phyloP scores from a whole-genome alignment of 148 eudicot genomes.

The Beta vulgaris region DNA sequence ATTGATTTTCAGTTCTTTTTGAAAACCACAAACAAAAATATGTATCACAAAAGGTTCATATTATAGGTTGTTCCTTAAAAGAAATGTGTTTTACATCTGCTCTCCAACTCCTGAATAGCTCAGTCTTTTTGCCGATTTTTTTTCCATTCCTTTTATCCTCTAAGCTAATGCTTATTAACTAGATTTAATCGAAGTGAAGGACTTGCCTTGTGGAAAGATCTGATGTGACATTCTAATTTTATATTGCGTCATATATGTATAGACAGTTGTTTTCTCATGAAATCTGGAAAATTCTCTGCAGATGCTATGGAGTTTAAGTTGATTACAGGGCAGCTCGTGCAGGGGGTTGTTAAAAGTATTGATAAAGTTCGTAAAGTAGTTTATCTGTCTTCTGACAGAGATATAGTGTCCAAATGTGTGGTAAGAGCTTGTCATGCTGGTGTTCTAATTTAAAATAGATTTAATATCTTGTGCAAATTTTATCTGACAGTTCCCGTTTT shows the following conservation, averaged over 20 bases:
- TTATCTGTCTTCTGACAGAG: constrained; percentile 64
- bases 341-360: constrained; percentile 76
- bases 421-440: constrained; percentile 38
- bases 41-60: too few relatives aligned
- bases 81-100: too few relatives aligned
- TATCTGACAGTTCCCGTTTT: constrained; percentile 16
- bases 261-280: not conserved
- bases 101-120: too few relatives aligned
- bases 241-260: not conserved
- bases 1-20: too few relatives aligned
- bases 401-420: constrained; percentile 70
- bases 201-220: not conserved
- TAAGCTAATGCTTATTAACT: too few relatives aligned
- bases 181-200: too few relatives aligned
- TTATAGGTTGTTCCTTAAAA: too few relatives aligned
- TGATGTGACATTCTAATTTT: constrained; percentile 7
- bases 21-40: too few relatives aligned
- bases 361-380: constrained; percentile 84
- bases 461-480: constrained; percentile 12
- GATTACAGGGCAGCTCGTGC: constrained; percentile 58
- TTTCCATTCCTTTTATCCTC: too few relatives aligned
- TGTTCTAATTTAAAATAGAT: not conserved
- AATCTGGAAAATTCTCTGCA: constrained; percentile 22
- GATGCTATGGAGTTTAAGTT: constrained; percentile 40
- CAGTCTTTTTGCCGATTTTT: too few relatives aligned